These are phyloP conservation scores for Fusarium sp. DNA, from an alignment of 2,329 filamentous ascomycete species.

Conservation along the genomic window DNA sequence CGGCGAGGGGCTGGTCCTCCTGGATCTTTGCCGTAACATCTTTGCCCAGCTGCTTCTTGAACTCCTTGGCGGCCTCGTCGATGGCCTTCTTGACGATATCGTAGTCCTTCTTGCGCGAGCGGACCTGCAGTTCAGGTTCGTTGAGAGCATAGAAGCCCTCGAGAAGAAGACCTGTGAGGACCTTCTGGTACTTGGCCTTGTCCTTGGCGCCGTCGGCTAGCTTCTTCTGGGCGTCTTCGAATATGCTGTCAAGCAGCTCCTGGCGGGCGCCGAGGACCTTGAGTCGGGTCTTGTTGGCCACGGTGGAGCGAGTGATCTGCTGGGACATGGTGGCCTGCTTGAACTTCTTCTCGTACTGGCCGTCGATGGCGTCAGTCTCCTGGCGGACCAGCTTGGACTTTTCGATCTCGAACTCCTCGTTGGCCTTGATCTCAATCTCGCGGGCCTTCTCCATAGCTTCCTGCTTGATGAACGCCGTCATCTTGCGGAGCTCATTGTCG, in stretches of 20 bases:
- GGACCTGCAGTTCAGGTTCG: slow-evolving; percentile 83
- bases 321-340: slow-evolving; percentile 98
- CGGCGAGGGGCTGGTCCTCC: slow-evolving; percentile 83
- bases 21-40: slow-evolving; percentile 81
- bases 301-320: slow-evolving; percentile 97
- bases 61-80: slow-evolving; percentile 83
- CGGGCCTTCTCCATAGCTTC: slow-evolving; percentile 97
- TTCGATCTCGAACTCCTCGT: slow-evolving; percentile 99
- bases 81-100: slow-evolving; percentile 84
- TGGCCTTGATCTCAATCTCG: slow-evolving; percentile 98
- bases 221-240: slow-evolving; percentile 83
- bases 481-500: slow-evolving; percentile 98
- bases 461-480: slow-evolving; percentile 99
- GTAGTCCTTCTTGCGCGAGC: slow-evolving; percentile 85
- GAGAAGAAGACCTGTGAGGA: slow-evolving; percentile 86
- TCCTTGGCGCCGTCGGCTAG: slow-evolving; percentile 77
- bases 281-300: slow-evolving; percentile 96
- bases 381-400: slow-evolving; percentile 98
- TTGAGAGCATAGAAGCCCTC: slow-evolving; percentile 92
- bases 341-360: slow-evolving; percentile 97
- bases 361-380: slow-evolving; percentile 94
- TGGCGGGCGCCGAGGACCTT: slow-evolving; percentile 90
- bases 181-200: slow-evolving; percentile 80
- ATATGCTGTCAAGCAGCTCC: slow-evolving; percentile 91
- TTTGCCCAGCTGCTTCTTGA: slow-evolving; percentile 82